Conservation (phyloP, 495 filamentous ascomycete genomes). For the Aspergillus heteromorphus region DNA sequence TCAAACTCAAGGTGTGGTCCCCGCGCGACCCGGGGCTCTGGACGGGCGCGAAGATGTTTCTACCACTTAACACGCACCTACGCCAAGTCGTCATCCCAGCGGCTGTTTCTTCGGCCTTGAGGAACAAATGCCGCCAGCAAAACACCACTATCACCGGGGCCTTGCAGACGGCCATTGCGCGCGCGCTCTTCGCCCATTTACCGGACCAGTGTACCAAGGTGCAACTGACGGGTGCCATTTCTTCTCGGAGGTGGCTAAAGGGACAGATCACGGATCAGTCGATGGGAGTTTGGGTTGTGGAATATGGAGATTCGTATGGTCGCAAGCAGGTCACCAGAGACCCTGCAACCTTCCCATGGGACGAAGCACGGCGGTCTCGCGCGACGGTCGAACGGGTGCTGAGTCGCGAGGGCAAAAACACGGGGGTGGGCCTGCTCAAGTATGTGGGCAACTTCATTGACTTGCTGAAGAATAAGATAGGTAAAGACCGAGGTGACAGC, state of each 20-base stretch:
- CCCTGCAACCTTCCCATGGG: conserved; percentile 27
- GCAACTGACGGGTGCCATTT: conserved; percentile 22
- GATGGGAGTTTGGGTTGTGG: conserved; percentile 36
- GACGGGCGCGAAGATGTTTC: conserved; percentile 20
- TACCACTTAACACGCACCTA: conserved; percentile 15
- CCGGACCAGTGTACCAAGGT: conserved; percentile 19
- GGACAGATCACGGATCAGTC: conserved; percentile 27
- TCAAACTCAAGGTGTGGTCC: conserved; percentile 24
- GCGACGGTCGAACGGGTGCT: conserved; percentile 24
- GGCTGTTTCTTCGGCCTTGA: conserved; percentile 13
- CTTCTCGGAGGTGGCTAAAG: conserved; percentile 31
- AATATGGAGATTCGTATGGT: conserved; percentile 15
- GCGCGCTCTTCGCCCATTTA: conserved; percentile 27
- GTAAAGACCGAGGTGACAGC: conserved; percentile 24
- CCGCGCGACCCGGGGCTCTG: conserved; percentile 17
- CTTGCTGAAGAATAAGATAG: conserved; percentile 29
- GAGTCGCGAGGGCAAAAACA: conserved; percentile 27
- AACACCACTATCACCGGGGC: conserved; percentile 33
- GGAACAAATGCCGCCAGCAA: conserved; percentile 24
- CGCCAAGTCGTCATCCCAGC: conserved; percentile 21
- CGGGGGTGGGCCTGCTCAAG: conserved; percentile 30
- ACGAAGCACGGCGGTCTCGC: conserved; percentile 29
- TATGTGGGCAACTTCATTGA: conserved; percentile 28
- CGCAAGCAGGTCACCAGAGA: conserved; percentile 7
- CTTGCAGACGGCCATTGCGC: conserved; percentile 29